Conservation (phyloP, 164 flowering plant species). For the Akebia trifoliata region DNA sequence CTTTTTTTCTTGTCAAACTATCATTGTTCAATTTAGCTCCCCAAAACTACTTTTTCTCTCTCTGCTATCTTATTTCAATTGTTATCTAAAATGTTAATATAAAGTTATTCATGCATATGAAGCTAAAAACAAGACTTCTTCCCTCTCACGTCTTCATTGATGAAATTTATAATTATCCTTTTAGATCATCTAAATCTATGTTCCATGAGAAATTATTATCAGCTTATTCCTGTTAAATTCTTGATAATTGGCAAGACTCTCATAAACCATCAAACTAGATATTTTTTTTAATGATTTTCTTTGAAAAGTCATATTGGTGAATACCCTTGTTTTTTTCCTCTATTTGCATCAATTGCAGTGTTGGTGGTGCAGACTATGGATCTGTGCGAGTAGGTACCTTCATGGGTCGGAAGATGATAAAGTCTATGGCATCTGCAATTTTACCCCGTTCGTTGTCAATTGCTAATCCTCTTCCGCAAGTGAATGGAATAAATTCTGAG, state of each 20-base stretch:
- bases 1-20: too few relatives aligned
- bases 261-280: neutral
- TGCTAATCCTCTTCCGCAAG: constrained; percentile 18
- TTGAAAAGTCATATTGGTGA: neutral
- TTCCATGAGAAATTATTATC: neutral
- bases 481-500: constrained; percentile 36
- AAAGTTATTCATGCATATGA: too few relatives aligned
- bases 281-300: neutral
- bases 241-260: neutral
- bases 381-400: constrained; percentile 93
- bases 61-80: too few relatives aligned
- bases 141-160: too few relatives aligned
- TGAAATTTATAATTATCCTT: too few relatives aligned
- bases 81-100: too few relatives aligned
- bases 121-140: too few relatives aligned
- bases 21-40: too few relatives aligned
- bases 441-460: constrained; percentile 30
- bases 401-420: constrained; percentile 90
- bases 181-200: too few relatives aligned
- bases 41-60: too few relatives aligned
- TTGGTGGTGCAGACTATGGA: constrained; percentile 98
- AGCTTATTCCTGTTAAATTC: neutral
- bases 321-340: neutral
- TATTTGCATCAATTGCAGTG: constrained; percentile 36
- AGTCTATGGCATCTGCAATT: constrained; percentile 52